phyloP scores from a whole-genome alignment of 2,329 filamentous ascomycete genomes.

The Calonectria honghensis region DNA sequence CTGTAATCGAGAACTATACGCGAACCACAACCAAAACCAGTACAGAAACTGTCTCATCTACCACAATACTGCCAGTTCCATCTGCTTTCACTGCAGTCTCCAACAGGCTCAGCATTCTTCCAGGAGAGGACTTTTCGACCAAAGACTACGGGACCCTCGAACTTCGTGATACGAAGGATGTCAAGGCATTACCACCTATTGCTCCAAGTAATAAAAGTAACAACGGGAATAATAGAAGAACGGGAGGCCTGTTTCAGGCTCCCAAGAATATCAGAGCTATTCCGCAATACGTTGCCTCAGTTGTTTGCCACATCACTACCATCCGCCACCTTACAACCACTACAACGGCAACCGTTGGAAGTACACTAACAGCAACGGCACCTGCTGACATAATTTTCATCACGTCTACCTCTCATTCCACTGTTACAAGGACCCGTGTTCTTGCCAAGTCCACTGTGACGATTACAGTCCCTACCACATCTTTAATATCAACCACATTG shows the following conservation, averaged over 20 bases:
- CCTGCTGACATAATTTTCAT: not conserved
- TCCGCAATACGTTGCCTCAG: not conserved
- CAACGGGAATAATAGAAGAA: not conserved
- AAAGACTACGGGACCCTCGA: not conserved
- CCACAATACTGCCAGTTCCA: not conserved
- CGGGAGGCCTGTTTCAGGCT: not conserved
- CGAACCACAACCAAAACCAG: not conserved
- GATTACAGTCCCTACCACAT: not conserved
- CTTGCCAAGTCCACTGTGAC: not conserved
- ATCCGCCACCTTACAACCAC: not conserved
- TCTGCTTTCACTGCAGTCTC: not conserved
- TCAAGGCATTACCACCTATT: not conserved
- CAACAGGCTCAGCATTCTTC: not conserved
- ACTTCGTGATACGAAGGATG: not conserved
- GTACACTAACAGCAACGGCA: not conserved
- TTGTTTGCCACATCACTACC: not conserved
- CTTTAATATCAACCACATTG: not conserved
- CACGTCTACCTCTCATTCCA: not conserved
- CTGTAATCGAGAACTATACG: not conserved
- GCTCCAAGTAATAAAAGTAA: not conserved
- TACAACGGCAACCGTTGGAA: not conserved
- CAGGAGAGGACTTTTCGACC: not conserved
- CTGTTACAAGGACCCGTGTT: not conserved
- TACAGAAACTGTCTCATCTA: not conserved
- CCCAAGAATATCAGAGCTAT: not conserved